These are phyloP conservation scores for Nitzschia inconspicua DNA, from an alignment of 108 stramenopile species.

Conservation along the genomic window DNA sequence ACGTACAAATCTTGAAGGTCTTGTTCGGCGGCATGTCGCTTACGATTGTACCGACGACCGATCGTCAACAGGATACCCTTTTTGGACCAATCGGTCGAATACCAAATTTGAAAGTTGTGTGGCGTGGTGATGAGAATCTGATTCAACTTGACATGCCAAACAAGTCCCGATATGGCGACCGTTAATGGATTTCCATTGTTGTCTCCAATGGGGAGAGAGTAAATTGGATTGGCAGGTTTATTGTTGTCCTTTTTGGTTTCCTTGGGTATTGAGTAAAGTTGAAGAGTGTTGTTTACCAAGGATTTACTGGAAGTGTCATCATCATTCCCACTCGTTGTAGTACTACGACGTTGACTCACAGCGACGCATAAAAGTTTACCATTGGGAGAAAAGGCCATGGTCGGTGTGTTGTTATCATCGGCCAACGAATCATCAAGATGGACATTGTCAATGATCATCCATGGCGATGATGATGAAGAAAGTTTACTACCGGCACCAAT, in stretches of 20 bases:
- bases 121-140: conserved; percentile 74
- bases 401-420: conserved; percentile 17
- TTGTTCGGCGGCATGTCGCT: conserved; percentile 33
- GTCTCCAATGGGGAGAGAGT: conserved; percentile 3
- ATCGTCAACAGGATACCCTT: conserved; percentile 69
- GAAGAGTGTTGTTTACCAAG: too few relatives aligned
- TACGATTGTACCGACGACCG: conserved; percentile 30
- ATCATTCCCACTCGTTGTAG: too few relatives aligned
- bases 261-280: conserved; percentile 15
- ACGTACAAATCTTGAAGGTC: conserved; percentile 67
- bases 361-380: conserved; percentile 62
- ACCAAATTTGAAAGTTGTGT: conserved; percentile 58
- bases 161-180: conserved; percentile 50
- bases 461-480: conserved; percentile 15
- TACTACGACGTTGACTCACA: conserved; percentile 31
- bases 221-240: background rate
- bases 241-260: conserved; percentile 16
- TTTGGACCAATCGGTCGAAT: conserved; percentile 48
- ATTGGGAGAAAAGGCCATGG: conserved; percentile 67
- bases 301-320: too few relatives aligned
- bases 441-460: conserved; percentile 30
- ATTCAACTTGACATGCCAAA: conserved; percentile 80
- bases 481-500: background rate
- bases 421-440: conserved; percentile 43
- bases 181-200: conserved; percentile 17